Percentiles rank a stretch among this genome's conserved stretches.
phyloP scores from a whole-genome alignment of 257 asterid genomes.

The Mitragyna speciosa region DNA sequence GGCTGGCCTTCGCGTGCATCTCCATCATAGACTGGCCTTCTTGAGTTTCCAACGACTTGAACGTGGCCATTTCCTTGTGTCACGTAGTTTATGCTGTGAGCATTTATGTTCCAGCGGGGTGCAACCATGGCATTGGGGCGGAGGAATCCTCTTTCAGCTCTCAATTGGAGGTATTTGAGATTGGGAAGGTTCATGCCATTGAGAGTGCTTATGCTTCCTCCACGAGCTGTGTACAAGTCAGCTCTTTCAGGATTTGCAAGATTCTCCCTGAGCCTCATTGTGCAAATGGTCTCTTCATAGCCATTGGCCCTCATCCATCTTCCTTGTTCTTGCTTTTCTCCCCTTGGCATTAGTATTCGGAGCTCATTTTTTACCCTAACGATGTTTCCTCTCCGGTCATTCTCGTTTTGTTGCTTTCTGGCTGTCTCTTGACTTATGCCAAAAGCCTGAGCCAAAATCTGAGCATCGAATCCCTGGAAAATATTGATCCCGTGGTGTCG shows the following conservation, averaged over 20 bases:
- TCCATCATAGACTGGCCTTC: conserved; percentile 44
- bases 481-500: conserved; percentile 28
- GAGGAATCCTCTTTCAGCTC: conserved; percentile 55
- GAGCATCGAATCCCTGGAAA: conserved; percentile 33
- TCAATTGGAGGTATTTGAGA: conserved; percentile 42
- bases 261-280: conserved; percentile 40
- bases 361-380: conserved; percentile 39
- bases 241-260: conserved; percentile 38
- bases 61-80: too few relatives aligned
- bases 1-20: conserved; percentile 50
- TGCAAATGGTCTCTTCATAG: conserved; percentile 59
- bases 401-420: conserved; percentile 29
- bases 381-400: conserved; percentile 47
- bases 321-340: conserved; percentile 19
- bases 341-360: conserved; percentile 30
- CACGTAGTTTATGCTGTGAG: too few relatives aligned
- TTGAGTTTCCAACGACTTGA: conserved; percentile 51
- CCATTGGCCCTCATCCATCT: conserved; percentile 31
- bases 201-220: conserved; percentile 48
- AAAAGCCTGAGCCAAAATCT: conserved; percentile 35
- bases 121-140: too few relatives aligned
- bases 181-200: conserved; percentile 59
- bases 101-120: too few relatives aligned
- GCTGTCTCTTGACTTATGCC: conserved; percentile 25
- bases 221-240: conserved; percentile 53